Evolutionary conservation across 192 early-diverging fungal genomes (phyloP).

Genomic region (Phycomyces blakesleeanus): DNA sequence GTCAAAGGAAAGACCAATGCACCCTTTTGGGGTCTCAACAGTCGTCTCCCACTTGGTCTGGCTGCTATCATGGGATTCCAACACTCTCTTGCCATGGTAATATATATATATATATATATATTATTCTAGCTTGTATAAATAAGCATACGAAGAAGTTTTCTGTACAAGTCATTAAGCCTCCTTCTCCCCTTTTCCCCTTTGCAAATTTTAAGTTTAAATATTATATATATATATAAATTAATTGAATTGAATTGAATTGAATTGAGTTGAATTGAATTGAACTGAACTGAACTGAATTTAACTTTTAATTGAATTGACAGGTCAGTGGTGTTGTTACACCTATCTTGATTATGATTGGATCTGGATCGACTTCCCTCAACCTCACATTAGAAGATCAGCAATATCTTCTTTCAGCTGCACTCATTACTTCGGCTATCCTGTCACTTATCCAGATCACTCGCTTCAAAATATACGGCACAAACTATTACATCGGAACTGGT

Average conservation of each 20-base stretch:
- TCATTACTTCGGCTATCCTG: conserved; percentile 49
- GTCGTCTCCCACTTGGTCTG: conserved; percentile 37
- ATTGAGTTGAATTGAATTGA: no score
- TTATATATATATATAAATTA: no score
- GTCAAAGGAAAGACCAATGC: conserved; percentile 28
- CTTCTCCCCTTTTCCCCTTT: no score
- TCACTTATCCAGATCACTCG: conserved; percentile 54
- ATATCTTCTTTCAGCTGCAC: conserved; percentile 49
- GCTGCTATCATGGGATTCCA: conserved; percentile 44
- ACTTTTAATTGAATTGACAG: not conserved
- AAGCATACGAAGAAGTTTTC: no score
- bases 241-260: no score
- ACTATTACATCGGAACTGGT: conserved; percentile 49
- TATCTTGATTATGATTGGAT: conserved; percentile 40
- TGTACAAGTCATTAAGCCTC: no score
- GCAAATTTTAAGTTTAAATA: no score
- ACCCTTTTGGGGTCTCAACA: conserved; percentile 50
- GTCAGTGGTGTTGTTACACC: conserved; percentile 46
- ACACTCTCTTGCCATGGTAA: conserved; percentile 10
- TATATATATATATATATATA: conserved; percentile 6
- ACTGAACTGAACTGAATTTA: not conserved
- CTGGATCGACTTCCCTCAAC: conserved; percentile 41
- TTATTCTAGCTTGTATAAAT: not conserved
- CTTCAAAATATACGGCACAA: conserved; percentile 37
- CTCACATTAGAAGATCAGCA: conserved; percentile 30